These are phyloP conservation scores for Haberlea rhodopensis DNA, from an alignment of 257 asterid genomes.

Conservation along the genomic window DNA sequence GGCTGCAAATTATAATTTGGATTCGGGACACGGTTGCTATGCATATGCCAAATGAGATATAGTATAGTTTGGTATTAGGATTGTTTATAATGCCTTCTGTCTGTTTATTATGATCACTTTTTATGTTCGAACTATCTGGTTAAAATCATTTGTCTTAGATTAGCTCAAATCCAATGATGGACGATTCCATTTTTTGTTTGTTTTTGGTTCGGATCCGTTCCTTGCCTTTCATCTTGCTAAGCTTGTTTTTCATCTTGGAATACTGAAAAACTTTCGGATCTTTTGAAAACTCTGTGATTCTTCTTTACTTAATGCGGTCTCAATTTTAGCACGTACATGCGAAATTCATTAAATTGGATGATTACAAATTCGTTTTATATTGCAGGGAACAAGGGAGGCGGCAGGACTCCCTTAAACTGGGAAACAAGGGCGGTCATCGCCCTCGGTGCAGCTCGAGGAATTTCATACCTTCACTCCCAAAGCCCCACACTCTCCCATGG, in stretches of 20 bases:
- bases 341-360: neutral
- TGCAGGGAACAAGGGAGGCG: constrained; percentile 59
- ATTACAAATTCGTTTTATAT: neutral
- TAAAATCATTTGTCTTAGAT: constrained; percentile 21
- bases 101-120: constrained; percentile 13
- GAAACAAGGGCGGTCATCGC: constrained; percentile 56
- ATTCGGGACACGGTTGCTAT: neutral
- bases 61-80: neutral
- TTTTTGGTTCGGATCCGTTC: constrained; percentile 15
- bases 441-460: constrained; percentile 55
- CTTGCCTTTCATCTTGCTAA: constrained; percentile 9
- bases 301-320: neutral
- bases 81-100: constrained; percentile 18
- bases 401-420: constrained; percentile 63
- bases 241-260: constrained; percentile 14
- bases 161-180: constrained; percentile 1
- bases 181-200: constrained; percentile 18
- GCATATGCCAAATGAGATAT: constrained; percentile 15
- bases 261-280: neutral
- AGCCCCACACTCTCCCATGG: constrained; percentile 53
- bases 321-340: neutral
- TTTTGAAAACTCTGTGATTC: neutral
- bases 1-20: constrained; percentile 2
- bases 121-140: constrained; percentile 1
- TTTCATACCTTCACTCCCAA: constrained; percentile 52